These are phyloP conservation scores for Sclerotinia subarctica DNA, from an alignment of 2,329 filamentous ascomycete genomes.

Conservation along the genomic window DNA sequence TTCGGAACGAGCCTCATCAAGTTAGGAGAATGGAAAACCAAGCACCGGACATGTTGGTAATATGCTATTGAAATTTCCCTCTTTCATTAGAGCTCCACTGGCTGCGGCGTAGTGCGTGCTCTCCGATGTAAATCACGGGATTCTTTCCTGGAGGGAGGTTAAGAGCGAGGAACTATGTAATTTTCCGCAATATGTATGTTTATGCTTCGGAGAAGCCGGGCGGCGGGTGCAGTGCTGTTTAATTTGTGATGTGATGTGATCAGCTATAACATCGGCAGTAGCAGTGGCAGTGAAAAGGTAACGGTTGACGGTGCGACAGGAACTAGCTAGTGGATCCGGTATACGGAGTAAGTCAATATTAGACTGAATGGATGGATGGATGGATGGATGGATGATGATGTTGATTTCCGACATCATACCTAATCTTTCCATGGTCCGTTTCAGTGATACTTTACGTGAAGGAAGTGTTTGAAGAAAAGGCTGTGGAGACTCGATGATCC, in stretches of 20 bases:
- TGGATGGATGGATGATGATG: neutral
- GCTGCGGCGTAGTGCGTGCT: neutral
- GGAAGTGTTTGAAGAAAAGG: neutral
- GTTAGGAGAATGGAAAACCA: neutral
- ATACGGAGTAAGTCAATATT: slow-evolving; percentile 3
- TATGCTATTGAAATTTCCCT: neutral
- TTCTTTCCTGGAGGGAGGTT: slow-evolving; percentile 11
- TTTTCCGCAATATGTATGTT: neutral
- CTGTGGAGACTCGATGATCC: neutral
- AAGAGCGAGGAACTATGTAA: neutral
- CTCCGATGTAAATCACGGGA: slow-evolving; percentile 11
- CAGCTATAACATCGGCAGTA: neutral
- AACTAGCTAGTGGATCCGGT: neutral
- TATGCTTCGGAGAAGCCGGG: neutral
- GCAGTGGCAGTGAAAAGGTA: neutral
- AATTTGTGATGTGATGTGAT: slow-evolving; percentile 11
- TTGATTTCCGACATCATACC: slow-evolving; percentile 6
- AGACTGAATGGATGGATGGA: neutral
- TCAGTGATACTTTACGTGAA: slow-evolving; percentile 1
- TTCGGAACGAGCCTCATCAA: neutral
- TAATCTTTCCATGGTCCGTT: neutral
- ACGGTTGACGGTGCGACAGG: neutral
- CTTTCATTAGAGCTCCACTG: slow-evolving; percentile 3
- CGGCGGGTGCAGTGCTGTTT: neutral
- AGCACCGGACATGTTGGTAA: neutral